Conservation (phyloP, 2,329 filamentous ascomycete species). For the Pseudomassariella vexata region DNA sequence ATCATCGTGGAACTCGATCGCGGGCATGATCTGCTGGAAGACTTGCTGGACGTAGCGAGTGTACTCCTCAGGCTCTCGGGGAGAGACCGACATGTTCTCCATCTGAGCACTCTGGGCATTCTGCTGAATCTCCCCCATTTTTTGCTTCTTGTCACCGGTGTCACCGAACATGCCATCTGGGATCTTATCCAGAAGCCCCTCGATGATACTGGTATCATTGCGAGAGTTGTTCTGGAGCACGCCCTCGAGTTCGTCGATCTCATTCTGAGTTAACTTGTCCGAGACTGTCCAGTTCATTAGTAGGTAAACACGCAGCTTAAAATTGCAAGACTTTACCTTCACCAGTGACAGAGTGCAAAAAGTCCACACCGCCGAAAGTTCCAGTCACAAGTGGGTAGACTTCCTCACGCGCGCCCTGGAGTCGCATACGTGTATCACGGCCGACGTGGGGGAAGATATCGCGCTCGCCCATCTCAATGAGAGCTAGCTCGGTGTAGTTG, state of each 20-base stretch:
- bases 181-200: constrained; percentile 75
- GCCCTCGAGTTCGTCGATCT: constrained; percentile 84
- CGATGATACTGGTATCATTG: constrained; percentile 67
- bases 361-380: constrained; percentile 92
- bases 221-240: constrained; percentile 62
- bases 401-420: constrained; percentile 57
- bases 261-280: constrained; percentile 86
- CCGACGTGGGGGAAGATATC: constrained; percentile 87
- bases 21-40: constrained; percentile 77
- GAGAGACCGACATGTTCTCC: constrained; percentile 67
- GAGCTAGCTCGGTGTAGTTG: constrained; percentile 83
- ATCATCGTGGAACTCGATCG: constrained; percentile 86
- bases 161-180: constrained; percentile 76
- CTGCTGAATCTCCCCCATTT: constrained; percentile 73
- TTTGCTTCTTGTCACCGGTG: constrained; percentile 64
- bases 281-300: constrained; percentile 46
- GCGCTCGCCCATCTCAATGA: constrained; percentile 79
- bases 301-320: no score
- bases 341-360: constrained; percentile 78
- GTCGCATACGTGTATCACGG: constrained; percentile 60
- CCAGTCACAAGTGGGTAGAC: constrained; percentile 85
- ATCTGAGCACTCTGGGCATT: constrained; percentile 72
- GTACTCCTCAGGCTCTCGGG: constrained; percentile 77
- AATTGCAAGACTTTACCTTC: constrained; percentile 40
- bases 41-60: constrained; percentile 69